These are phyloP conservation scores for Fusarium sp. DNA, from an alignment of 2,329 filamentous ascomycete species.

Conservation along the genomic window DNA sequence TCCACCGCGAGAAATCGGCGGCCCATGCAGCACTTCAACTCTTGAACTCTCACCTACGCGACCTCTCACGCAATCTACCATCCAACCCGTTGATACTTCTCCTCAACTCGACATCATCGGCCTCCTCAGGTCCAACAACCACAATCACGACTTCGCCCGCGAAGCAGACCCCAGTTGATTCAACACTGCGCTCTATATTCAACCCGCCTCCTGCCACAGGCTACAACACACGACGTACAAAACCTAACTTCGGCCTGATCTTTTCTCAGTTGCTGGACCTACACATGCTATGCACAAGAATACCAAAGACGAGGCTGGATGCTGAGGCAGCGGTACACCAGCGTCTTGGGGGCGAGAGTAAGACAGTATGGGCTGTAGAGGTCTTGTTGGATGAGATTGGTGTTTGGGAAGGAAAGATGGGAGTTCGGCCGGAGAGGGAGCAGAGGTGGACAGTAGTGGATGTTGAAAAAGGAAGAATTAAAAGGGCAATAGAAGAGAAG, in stretches of 20 bases:
- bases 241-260: constrained; percentile 64
- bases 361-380: constrained; percentile 59
- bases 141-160: not conserved
- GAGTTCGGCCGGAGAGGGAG: constrained; percentile 54
- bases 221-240: constrained; percentile 49
- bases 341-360: constrained; percentile 13
- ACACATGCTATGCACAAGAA: constrained; percentile 62
- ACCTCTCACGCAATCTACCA: constrained; percentile 55
- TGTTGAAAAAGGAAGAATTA: constrained; percentile 53
- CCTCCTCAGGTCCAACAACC: constrained; percentile 3
- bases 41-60: constrained; percentile 60
- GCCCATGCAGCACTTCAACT: constrained; percentile 62
- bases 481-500: constrained; percentile 51
- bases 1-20: constrained; percentile 56
- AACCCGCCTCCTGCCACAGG: constrained; percentile 47
- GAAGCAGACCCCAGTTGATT: constrained; percentile 46
- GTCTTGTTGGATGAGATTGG: constrained; percentile 63
- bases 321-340: constrained; percentile 47
- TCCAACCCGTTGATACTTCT: constrained; percentile 63
- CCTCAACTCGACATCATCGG: constrained; percentile 61
- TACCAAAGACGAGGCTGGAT: constrained; percentile 56
- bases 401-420: constrained; percentile 54
- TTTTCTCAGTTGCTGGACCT: constrained; percentile 66
- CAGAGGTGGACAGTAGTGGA: constrained; percentile 65
- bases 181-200: constrained; percentile 64